A percentile compares a stretch with the other conserved stretches of the same genome.
These are phyloP conservation scores for Penicillium malachiteum DNA, from an alignment of 495 filamentous ascomycete genomes.

Conservation along the genomic window DNA sequence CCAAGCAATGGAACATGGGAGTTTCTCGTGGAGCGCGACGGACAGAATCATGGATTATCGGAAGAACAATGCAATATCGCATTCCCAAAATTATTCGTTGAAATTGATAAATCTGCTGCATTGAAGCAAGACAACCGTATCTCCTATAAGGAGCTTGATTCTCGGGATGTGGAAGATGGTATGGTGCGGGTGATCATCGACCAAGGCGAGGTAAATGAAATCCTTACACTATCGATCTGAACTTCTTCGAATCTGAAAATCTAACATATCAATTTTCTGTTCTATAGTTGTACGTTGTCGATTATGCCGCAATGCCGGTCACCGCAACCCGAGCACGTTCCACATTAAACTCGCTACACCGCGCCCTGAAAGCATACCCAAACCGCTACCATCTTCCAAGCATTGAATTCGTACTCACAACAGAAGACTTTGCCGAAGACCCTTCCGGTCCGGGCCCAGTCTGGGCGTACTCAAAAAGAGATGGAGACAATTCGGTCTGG, in stretches of 20 bases:
- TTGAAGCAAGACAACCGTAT: slow-evolving; percentile 21
- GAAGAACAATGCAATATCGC: slow-evolving; percentile 40
- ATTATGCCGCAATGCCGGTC: slow-evolving; percentile 30
- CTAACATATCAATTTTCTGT: neutral
- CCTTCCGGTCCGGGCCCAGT: slow-evolving; percentile 30
- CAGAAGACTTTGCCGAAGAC: slow-evolving; percentile 46
- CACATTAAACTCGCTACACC: slow-evolving; percentile 40
- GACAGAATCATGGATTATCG: slow-evolving; percentile 38
- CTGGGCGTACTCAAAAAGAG: slow-evolving; percentile 54
- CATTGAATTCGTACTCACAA: slow-evolving; percentile 58
- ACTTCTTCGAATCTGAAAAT: neutral
- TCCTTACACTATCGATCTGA: neutral
- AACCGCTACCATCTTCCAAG: slow-evolving; percentile 53
- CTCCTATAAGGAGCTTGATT: slow-evolving; percentile 35
- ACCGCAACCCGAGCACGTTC: slow-evolving; percentile 40
- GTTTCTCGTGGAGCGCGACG: slow-evolving; percentile 35
- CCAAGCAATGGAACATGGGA: slow-evolving; percentile 29
- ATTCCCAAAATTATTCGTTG: slow-evolving; percentile 47
- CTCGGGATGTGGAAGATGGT: slow-evolving; percentile 29
- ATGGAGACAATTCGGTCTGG: slow-evolving; percentile 53
- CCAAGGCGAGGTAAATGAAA: slow-evolving; percentile 34
- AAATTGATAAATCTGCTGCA: slow-evolving; percentile 38
- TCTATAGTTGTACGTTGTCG: slow-evolving; percentile 42
- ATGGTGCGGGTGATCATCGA: slow-evolving; percentile 43
- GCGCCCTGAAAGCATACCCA: slow-evolving; percentile 40